Base-by-base conservation (phyloP, 768 basidiomycete species). In the Paxillus involutus region DNA sequence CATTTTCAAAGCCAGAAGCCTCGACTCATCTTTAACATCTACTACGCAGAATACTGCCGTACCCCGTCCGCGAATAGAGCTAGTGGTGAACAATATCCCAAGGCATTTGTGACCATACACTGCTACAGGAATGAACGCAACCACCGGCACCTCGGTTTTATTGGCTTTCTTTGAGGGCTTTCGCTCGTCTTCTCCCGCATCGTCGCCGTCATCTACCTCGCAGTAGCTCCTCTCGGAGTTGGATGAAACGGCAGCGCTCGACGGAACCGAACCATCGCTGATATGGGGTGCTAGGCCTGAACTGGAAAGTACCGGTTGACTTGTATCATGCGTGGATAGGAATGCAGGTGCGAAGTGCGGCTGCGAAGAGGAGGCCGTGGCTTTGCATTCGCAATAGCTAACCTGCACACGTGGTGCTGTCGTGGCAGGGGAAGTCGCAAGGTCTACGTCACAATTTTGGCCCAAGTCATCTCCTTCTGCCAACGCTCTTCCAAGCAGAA, bases 51-150 rank as follows among this genome's bases (percentile, higher is more conserved):
- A 63, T 3, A 62, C 52, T 1, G 51, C 51, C 8, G 55, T 56
- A 17, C 50, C 49, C 4, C 55, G 24, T 8, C 61, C 57, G n/a
- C 59, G 56, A 43, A 62, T 48, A 1, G 57, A 62, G 19, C 52
- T 8, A 0, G 49, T 3, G 9, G 49, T 59, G 9, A 56, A 61
- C 32, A 63, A 21, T 8, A 59, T 46, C 0, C 56, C 53, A 2
- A 48, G 6, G 41, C 53, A 55, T 3, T 26, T 2, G 32, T 53
- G 10, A 0, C 52, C 52, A 12, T 59, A 52, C 35, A 54, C 58
- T 9, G n/a, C 3, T 11, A 47, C 6, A 0, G 60, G 58, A 9
- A 36, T 24, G 32, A 49, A 51, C 35, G 24, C 24, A 24, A 24
- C 24, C 2, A 51, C 4, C 0, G 39, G 51, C 16, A 36, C 24